Percentiles rank a stretch among this genome's conserved stretches.
Evolutionary conservation across 208 protist species (phyloP).

Genomic region (Leishmania braziliensis): DNA sequence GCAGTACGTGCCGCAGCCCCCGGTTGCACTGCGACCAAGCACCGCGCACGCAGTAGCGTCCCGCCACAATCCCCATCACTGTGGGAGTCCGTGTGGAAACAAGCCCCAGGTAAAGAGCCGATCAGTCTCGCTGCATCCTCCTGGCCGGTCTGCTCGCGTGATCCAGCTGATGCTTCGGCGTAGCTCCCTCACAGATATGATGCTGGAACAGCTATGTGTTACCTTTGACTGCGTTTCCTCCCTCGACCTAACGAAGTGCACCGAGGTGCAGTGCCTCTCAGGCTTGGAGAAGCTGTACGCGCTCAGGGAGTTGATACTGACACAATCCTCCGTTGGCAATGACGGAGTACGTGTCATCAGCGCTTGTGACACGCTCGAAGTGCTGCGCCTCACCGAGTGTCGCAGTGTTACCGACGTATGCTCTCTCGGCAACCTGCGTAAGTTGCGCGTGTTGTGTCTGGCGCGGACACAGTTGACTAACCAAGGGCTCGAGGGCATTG

Average conservation of each 20-base stretch:
- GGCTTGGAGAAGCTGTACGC: conserved; percentile 33
- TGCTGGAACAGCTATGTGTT: conserved; percentile 21
- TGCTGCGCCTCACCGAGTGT: conserved; percentile 56
- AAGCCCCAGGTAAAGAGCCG: conserved; percentile 4
- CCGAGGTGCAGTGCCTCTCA: conserved; percentile 35
- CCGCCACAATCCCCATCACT: not conserved
- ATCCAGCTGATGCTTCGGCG: conserved; percentile 24
- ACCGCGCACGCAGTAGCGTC: conserved; percentile 6
- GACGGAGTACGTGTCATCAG: conserved; percentile 43
- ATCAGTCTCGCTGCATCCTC: too few species aligned
- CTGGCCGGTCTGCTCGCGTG: not conserved
- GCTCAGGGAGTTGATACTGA: conserved; percentile 33
- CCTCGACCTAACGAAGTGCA: conserved; percentile 63
- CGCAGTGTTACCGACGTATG: conserved; percentile 58
- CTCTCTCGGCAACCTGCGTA: conserved; percentile 36
- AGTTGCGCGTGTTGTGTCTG: conserved; percentile 53
- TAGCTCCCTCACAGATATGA: conserved; percentile 17
- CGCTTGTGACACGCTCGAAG: conserved; percentile 40
- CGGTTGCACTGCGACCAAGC: conserved; percentile 13
- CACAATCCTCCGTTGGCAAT: conserved; percentile 48
- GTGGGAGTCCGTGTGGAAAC: not conserved
- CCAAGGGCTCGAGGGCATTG: conserved; percentile 52
- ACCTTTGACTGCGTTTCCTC: conserved; percentile 20
- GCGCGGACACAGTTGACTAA: conserved; percentile 60
- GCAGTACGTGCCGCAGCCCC: conserved; percentile 32